Conservation (phyloP, 768 basidiomycete genomes). For the Amanita pseudoporphyria region DNA sequence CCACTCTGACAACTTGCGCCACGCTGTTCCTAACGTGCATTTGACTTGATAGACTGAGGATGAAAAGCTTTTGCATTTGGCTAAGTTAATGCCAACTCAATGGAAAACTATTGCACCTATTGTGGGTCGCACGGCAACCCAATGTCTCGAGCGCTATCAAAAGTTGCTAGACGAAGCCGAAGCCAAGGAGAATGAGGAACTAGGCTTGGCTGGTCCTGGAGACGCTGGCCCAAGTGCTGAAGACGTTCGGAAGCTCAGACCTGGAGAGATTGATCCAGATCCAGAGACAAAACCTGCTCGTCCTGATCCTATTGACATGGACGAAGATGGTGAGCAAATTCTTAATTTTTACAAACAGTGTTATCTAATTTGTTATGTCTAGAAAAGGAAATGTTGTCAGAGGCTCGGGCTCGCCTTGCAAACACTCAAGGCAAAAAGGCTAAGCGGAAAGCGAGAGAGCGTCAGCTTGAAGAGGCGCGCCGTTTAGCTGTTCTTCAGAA, state of each 20-base stretch:
- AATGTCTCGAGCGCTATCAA: constrained; percentile 97
- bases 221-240: constrained; percentile 88
- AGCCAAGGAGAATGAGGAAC: constrained; percentile 90
- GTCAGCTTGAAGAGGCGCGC: constrained; percentile 93
- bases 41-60: constrained; percentile 72
- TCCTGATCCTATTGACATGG: constrained; percentile 99
- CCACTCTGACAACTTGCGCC: no score
- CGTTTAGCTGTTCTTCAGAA: constrained; percentile 93
- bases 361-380: constrained; percentile 9
- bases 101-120: constrained; percentile 99
- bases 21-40: not conserved
- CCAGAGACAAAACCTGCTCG: constrained; percentile 97
- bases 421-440: constrained; percentile 99
- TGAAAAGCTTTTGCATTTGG: constrained; percentile 94
- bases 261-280: constrained; percentile 98
- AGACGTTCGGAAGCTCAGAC: constrained; percentile 78
- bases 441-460: constrained; percentile 95
- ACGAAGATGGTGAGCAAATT: constrained; percentile 76
- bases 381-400: constrained; percentile 99
- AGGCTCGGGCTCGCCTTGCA: constrained; percentile 93
- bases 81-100: constrained; percentile 99
- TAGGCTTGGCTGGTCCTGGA: constrained; percentile 81
- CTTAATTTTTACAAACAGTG: not conserved
- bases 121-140: constrained; percentile 94
- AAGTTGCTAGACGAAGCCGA: constrained; percentile 97